Evolutionary conservation across 2,329 filamentous ascomycete genomes (phyloP).

Genomic region (Aspergillus pseudoviridinutans): DNA sequence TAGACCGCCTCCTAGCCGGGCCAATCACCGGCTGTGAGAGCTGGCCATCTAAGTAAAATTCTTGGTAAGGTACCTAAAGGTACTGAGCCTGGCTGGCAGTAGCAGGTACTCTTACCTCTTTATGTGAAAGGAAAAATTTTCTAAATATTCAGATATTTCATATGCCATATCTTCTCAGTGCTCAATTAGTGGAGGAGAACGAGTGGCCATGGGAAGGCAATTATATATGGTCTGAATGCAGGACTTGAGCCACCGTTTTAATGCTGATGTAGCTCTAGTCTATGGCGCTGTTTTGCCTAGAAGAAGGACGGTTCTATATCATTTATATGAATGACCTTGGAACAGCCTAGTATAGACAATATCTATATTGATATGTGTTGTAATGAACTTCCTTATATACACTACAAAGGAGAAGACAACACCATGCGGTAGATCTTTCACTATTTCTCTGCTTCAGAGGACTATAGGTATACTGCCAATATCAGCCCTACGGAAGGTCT

Average conservation of each 20-base stretch:
- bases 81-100: no score
- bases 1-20: slow-evolving; percentile 16
- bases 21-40: not conserved
- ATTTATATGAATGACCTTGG: not conserved
- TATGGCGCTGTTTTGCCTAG: not conserved
- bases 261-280: not conserved
- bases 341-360: not conserved
- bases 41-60: not conserved
- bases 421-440: not conserved
- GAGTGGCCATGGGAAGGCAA: not conserved
- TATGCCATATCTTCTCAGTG: not conserved
- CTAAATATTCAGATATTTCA: not conserved
- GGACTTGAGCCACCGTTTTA: not conserved
- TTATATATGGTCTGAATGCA: not conserved
- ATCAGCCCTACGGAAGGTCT: not conserved
- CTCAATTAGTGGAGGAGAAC: not conserved
- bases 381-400: not conserved
- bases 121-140: not conserved
- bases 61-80: not conserved
- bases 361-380: not conserved
- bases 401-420: not conserved
- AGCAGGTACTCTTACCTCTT: no score
- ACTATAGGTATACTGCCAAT: not conserved
- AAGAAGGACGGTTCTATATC: not conserved
- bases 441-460: not conserved